Evolutionary conservation across 345 rosid species (phyloP), one percentile per base, ranked within the genome.

Genomic region (Salix brachista): DNA sequence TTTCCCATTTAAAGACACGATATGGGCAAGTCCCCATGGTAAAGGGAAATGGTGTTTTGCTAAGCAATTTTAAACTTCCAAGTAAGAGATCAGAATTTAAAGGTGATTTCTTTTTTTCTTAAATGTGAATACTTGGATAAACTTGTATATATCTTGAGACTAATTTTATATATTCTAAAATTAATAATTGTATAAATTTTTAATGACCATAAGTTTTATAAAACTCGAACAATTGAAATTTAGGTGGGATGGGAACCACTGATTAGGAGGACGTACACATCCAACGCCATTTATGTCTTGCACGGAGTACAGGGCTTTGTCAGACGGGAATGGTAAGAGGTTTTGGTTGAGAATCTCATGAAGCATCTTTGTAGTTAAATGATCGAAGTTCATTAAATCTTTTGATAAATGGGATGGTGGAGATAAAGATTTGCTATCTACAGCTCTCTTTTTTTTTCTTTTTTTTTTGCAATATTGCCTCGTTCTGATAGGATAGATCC

Each of bases 391-490:
- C 54, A 70, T 77, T 28, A 28, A 28, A 28, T 28, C 30, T 28
- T 28, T 28, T 2, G 32, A 30, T 2, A 30, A 30, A 2, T 70
- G n/a, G 14, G 18, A 32, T 21, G n/a, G n/a, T 6, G 75, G 18
- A 19, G 78, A 66, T 41, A 36, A 67, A 37, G 48, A 10, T 6
- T 70, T 73, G 76, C 79, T 73, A 73, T 70, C 25, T 78, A 73
- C 73, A 70, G 81, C 48, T 67, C 56, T 12, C 25, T 8, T 26
- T 37, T n/a, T 12, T 18, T 28, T 28, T 28, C 1, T 28, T 1
- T 28, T 28, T 28, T 30, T 65, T n/a, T 3, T 10, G 3, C 9
- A 39, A 17, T 23, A 12, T 11, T n/a, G 37, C 32, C 4, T 30
- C 32, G 32, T 30, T 30, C 32, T 30, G 32, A 30, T 17, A n/a